Conservation (phyloP, 345 rosid genomes). For the Populus deltoides region DNA sequence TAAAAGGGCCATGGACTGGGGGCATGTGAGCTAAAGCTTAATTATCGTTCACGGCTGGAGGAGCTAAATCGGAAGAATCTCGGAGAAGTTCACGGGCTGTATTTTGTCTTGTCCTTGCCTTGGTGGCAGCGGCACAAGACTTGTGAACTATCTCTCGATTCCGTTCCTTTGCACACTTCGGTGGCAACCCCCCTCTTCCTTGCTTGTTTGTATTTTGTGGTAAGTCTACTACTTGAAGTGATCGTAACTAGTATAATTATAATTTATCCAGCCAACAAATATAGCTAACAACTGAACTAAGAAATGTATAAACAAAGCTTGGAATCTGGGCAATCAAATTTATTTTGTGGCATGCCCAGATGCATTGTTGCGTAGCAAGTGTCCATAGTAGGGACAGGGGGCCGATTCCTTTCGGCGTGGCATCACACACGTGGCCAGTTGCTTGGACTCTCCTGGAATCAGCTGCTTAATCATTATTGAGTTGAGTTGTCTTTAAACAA, state of each 20-base stretch:
- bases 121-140: slow-evolving; percentile 29
- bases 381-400: slow-evolving; percentile 33
- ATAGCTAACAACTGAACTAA: not conserved
- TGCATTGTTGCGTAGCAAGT: slow-evolving; percentile 27
- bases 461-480: not conserved
- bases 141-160: slow-evolving; percentile 25
- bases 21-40: not conserved
- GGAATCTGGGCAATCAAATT: slow-evolving; percentile 8
- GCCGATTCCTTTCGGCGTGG: slow-evolving; percentile 33
- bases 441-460: slow-evolving; percentile 21
- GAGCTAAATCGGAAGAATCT: slow-evolving; percentile 17
- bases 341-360: slow-evolving; percentile 19
- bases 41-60: not conserved
- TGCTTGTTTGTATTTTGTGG: slow-evolving; percentile 1
- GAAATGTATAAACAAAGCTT: not conserved
- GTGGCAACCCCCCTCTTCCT: slow-evolving; percentile 10
- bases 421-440: slow-evolving; percentile 45
- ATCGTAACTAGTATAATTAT: not conserved
- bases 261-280: not conserved
- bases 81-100: not conserved
- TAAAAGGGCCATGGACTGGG: not conserved
- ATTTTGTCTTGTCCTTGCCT: slow-evolving; percentile 8
- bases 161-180: slow-evolving; percentile 18
- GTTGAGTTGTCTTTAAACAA: not conserved
- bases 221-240: not conserved